Evolutionary conservation across 306 rosid species (phyloP), one percentile per base, ranked within the genome.

Genomic region (Ormosia semicastrata): DNA sequence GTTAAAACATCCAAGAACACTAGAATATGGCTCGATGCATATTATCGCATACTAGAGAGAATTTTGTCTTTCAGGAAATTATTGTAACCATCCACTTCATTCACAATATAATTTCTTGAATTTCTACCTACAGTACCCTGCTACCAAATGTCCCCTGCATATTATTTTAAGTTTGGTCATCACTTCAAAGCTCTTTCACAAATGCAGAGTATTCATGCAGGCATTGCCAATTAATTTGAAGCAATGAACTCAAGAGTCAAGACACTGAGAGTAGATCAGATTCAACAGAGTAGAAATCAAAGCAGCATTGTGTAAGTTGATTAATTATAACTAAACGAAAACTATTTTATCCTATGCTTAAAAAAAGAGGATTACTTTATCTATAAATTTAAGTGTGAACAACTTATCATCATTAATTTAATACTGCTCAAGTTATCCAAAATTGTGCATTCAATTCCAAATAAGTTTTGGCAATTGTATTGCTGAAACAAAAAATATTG

Each of bases 361-460:
- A 13, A 46, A 54, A 43, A 17, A 39, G 30, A 13, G 44, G 24
- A 62, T 37, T 7, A 3, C 4, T 47, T 75, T 8, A 47, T 52
- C 47, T 18, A 72, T 66, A 18, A 73, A 75, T 36, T 52, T 14
- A 57, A n/a, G 74, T 8, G 17, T 49, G 47, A 59, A 49, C 7
- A 5, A 18, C 66, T 44, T 71, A 39, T 52, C 36, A 29, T 33
- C 47, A 53, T 58, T 30, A 60, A 40, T 64, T 58, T 30, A 60
- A 40, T 64, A 43, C n/a, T 13, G 3, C 58, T 73, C 32, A 46
- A 40, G 50, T 62, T 34, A 70, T 34, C 37, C 40, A 71, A 81
- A 63, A 64, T n/a, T 41, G 67, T 41, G 67, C 80, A 67, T 54
- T 63, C 15, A 65, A 47, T 30, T 71, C 58, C 37, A 86, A 56